Percentiles rank a stretch among this genome's conserved stretches.
Conservation (phyloP, 192 early-diverging fungal genomes). For the Dimargaris verticillata region DNA sequence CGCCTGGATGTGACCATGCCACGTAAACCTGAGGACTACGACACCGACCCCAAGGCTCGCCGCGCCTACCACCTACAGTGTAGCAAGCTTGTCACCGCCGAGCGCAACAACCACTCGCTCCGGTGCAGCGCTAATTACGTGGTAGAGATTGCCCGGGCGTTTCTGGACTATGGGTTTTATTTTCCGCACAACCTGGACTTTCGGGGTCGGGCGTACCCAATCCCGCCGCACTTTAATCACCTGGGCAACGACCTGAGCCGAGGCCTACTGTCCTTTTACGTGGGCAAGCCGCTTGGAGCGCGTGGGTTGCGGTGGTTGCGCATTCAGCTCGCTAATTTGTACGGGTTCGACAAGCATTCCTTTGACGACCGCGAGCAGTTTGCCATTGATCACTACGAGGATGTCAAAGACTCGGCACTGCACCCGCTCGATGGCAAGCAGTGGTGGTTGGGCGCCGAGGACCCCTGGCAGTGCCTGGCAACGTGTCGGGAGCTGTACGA, state of each 20-base stretch:
- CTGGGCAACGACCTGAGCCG: conserved; percentile 92
- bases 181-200: conserved; percentile 98
- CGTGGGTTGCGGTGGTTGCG: conserved; percentile 80
- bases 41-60: conserved; percentile 37
- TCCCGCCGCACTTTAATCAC: conserved; percentile 89
- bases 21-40: conserved; percentile 41
- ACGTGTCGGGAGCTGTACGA: conserved; percentile 69
- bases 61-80: conserved; percentile 34
- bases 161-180: conserved; percentile 73
- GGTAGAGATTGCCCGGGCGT: conserved; percentile 83
- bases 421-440: conserved; percentile 55
- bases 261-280: conserved; percentile 74
- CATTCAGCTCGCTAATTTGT: conserved; percentile 86
- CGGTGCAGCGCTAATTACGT: conserved; percentile 90
- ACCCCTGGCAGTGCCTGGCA: conserved; percentile 88
- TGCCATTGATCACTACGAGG: conserved; percentile 52
- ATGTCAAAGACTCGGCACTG: conserved; percentile 70
- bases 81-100: conserved; percentile 36
- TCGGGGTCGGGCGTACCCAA: conserved; percentile 92
- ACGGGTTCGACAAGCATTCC: conserved; percentile 82
- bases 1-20: conserved; percentile 28
- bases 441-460: conserved; percentile 83
- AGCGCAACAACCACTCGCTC: conserved; percentile 63
- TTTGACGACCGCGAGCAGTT: conserved; percentile 67
- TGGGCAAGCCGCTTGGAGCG: conserved; percentile 59